These are phyloP conservation scores for Penicillium sp. DNA, from an alignment of 2,329 filamentous ascomycete genomes.

Conservation along the genomic window DNA sequence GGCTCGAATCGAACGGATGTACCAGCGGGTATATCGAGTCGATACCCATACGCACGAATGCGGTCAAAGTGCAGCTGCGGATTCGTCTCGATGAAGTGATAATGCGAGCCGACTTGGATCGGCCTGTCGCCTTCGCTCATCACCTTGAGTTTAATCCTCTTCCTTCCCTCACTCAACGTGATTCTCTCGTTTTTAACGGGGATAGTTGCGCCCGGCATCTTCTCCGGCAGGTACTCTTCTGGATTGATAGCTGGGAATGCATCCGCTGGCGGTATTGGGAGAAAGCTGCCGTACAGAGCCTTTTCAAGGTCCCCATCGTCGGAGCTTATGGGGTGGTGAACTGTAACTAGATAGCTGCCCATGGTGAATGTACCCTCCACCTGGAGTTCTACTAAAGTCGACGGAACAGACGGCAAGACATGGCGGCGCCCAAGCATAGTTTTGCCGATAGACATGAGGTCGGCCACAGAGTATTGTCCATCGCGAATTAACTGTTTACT, in stretches of 20 bases:
- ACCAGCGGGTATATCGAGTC: conserved; percentile 87
- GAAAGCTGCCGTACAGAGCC: conserved; percentile 88
- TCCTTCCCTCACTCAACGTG: conserved; percentile 73
- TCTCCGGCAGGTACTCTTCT: conserved; percentile 68
- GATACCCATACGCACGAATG: conserved; percentile 77
- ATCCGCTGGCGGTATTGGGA: conserved; percentile 74
- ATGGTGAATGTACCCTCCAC: conserved; percentile 92
- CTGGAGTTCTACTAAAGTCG: conserved; percentile 81
- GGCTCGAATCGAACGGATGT: conserved; percentile 94
- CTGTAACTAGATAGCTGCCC: conserved; percentile 92
- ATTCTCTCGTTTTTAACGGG: conserved; percentile 70
- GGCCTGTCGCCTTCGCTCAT: conserved; percentile 88
- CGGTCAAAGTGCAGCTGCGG: conserved; percentile 89
- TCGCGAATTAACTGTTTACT: conserved; percentile 78
- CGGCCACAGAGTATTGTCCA: conserved; percentile 88
- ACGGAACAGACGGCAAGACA: conserved; percentile 80
- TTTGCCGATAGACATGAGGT: conserved; percentile 89
- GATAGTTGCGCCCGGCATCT: conserved; percentile 80
- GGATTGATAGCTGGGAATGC: conserved; percentile 70
- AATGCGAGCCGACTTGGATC: conserved; percentile 91
- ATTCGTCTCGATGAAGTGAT: conserved; percentile 96
- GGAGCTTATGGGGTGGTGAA: conserved; percentile 84
- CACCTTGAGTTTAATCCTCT: conserved; percentile 74
- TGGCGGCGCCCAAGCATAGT: conserved; percentile 94
- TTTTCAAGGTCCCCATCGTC: conserved; percentile 86